Percentiles rank a stretch among this genome's conserved stretches.
Conservation (phyloP, 169 alveolate genomes). For the Cryptosporidium sp. region DNA sequence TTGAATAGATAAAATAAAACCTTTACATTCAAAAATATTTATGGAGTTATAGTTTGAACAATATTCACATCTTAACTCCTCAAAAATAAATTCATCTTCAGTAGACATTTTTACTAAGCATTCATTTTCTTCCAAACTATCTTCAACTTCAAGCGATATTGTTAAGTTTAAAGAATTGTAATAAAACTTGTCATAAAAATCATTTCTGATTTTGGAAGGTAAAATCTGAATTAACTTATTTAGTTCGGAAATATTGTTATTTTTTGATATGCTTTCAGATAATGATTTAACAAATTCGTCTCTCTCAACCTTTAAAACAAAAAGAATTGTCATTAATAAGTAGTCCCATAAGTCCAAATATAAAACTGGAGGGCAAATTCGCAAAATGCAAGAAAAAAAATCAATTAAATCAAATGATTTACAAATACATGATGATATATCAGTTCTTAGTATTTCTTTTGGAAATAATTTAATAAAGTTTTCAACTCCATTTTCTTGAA, state of each 20-base stretch:
- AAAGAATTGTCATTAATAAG: slow-evolving; percentile 1
- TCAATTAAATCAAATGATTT: not conserved
- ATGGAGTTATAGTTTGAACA: not conserved
- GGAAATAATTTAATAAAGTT: slow-evolving; percentile 26
- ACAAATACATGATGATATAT: not conserved
- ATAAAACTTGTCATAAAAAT: not conserved
- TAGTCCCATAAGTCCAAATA: slow-evolving; percentile 35
- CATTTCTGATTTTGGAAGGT: not conserved
- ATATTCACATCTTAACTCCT: not conserved
- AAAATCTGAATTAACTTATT: slow-evolving; percentile 16
- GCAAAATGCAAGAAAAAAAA: slow-evolving; percentile 18
- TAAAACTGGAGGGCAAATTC: slow-evolving; percentile 27
- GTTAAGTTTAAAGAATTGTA: not conserved
- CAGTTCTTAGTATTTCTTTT: slow-evolving; percentile 7
- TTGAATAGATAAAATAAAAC: slow-evolving; percentile 2
- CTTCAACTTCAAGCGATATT: not conserved
- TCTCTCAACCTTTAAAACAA: not conserved
- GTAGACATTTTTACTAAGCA: not conserved
- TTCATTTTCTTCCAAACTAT: not conserved
- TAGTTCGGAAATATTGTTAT: slow-evolving; percentile 2
- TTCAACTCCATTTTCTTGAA: slow-evolving; percentile 29
- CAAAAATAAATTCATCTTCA: not conserved
- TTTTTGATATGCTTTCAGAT: not conserved
- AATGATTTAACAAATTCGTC: not conserved
- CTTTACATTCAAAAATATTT: not conserved